Evolutionary conservation across 2,329 filamentous ascomycete species (phyloP).

Genomic region (Hymenoscyphus scutula): DNA sequence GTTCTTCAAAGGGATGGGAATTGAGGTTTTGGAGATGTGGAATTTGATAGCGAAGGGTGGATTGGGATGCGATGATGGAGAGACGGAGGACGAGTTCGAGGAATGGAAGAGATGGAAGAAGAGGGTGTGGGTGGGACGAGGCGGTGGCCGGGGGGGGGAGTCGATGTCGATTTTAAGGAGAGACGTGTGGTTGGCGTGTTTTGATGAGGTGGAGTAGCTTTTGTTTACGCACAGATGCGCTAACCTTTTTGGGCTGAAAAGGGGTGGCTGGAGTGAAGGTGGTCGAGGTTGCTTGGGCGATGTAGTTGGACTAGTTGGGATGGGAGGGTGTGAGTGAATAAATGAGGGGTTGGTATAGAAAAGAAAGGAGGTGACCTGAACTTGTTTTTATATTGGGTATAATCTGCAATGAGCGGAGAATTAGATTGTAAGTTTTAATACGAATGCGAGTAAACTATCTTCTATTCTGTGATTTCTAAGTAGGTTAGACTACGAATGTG

Average conservation of each 20-base stretch:
- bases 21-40: slow-evolving; percentile 11
- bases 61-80: slow-evolving; percentile 13
- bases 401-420: neutral
- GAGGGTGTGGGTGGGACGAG: slow-evolving; percentile 3
- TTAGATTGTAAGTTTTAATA: neutral
- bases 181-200: slow-evolving; percentile 7
- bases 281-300: neutral
- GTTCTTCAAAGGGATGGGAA: slow-evolving; percentile 20
- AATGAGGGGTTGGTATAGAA: neutral
- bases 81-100: slow-evolving; percentile 6
- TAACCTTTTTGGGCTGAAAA: neutral
- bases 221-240: neutral
- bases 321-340: neutral
- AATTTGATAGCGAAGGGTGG: slow-evolving; percentile 8
- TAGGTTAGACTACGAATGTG: too few species aligned
- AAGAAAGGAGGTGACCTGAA: neutral
- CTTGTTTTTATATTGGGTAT: neutral
- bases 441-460: too few species aligned
- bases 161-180: slow-evolving; percentile 5
- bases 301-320: neutral
- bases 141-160: slow-evolving; percentile 12
- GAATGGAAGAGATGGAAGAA: neutral
- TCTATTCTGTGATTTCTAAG: too few species aligned
- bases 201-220: neutral
- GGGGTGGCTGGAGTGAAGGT: neutral